These are phyloP conservation scores for Geotrichum citri-aurantii DNA, from an alignment of 1,139 yeast genomes.

Conservation along the genomic window DNA sequence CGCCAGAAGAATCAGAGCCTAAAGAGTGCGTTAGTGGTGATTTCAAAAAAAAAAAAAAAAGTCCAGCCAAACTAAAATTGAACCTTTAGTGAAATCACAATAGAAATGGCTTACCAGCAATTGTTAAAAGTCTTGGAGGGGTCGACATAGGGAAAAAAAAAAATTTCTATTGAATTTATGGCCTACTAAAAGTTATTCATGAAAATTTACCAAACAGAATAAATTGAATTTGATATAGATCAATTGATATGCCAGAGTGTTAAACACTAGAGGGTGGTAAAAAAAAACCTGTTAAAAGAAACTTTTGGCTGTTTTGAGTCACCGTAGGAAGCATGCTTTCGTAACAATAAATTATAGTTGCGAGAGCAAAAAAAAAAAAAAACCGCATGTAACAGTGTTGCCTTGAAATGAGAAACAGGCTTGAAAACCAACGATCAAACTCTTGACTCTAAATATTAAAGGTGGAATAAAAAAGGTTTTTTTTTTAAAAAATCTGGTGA, in stretches of 20 bases:
- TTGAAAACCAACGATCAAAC: no score
- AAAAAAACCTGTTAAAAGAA: no score
- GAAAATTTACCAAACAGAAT: no score
- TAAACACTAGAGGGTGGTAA: not conserved
- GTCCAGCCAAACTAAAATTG: not conserved
- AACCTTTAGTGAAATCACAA: not conserved
- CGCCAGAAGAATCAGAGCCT: constrained; percentile 89
- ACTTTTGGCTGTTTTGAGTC: not conserved
- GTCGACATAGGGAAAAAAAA: constrained; percentile 1
- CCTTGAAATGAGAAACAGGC: no score
- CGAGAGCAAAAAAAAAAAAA: not conserved
- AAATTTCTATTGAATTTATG: no score
- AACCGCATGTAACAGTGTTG: no score
- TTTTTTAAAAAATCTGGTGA: no score
- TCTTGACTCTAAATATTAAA: no score
- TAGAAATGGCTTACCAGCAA: constrained; percentile 16
- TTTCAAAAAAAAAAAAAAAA: no score
- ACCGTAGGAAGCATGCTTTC: not conserved
- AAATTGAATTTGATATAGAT: no score
- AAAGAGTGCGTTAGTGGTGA: constrained; percentile 35
- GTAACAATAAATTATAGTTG: not conserved
- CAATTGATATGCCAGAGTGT: not conserved
- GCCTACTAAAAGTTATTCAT: no score
- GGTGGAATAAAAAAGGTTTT: no score
- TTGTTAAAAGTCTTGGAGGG: constrained; percentile 22